Evolutionary conservation across 805 yeast species (phyloP), one percentile per base, ranked within the genome.

Genomic region (Yarrowia porcina): DNA sequence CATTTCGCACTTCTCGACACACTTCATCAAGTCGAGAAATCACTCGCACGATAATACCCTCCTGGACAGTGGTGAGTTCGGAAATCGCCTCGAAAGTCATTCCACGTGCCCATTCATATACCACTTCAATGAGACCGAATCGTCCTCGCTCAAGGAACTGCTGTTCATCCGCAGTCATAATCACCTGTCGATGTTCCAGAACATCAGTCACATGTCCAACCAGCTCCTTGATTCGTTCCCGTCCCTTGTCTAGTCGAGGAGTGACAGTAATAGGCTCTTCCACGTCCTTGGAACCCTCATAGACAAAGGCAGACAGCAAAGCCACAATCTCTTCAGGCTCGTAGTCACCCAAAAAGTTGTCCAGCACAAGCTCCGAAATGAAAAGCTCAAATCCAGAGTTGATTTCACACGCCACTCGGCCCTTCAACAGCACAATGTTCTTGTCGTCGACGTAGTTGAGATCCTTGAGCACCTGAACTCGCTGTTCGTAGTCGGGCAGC

Each of bases 261-360:
- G 97, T 92, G 0, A 82, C 83, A 0, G 96, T 88, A 20, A 28
- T 32, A 3, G 82, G 76, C 7, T 83, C 86, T 64, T 86, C 94
- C 17, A 80, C 85, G 36, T 82, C 84, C 35, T 83, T 82, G 39
- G 82, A 84, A 1, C 97, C 98, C 69, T 94, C 97, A 71, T 89
- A 94, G 1, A 94, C 96, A 76, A 94, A 94, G 38, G 89, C 89
- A 0, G 97, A 90, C 30, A 94, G 76, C 54, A 94, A 77, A 0
- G 98, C 98, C n/a, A 92, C 97, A 65, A 94, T 91, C 74, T 94
- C 99, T 70, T 91, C 97, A 0, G 97, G 91, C 66, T 92, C 96
- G 72, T 89, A 92, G 63, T 90, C 96, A 28, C 93, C 96, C 66
- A 94, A 77, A 77, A 93, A 91, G 74, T 94, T 94, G 70, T 93